Evolutionary conservation across 495 filamentous ascomycete species (phyloP), one percentile per base, ranked within the genome.

Genomic region (Stereocaulon alpinum): DNA sequence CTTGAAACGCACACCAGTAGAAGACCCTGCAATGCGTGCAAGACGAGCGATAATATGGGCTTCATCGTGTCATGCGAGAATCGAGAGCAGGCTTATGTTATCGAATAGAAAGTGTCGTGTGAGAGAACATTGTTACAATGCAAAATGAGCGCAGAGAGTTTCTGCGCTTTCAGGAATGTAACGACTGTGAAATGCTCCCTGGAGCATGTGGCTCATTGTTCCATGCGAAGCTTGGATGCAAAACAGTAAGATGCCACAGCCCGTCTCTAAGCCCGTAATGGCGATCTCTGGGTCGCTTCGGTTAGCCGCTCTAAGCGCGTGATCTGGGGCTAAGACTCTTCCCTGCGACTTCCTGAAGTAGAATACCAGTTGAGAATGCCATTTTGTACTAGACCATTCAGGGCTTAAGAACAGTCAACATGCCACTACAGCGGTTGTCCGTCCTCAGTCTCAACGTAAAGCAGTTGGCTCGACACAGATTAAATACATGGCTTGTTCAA

Each of bases 1-100:
- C 70, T 60, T 22, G 63, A 66, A 55, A 71, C 37, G 56, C 71
- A 68, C 45, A 71, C 61, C 47, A 74, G 63, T 55, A 77, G 52
- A 43, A 78, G 57, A 58, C 77, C 9, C 2, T 11, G 5, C 11
- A 40, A 24, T 7, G 34, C 20, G 30, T 55, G 27, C 1, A 61
- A 41, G 0, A 58, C 2, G 34, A n/a, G 40, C 9, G 30, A 2
- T 24, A 49, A 3, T 49, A 2, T 56, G 11, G 34, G 12, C 32
- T 41, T 55, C 59, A 59, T 59, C 9, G 14, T 59, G 22, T 41
- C 48, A 4, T 18, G 14, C 14, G 40, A 44, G 3, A 6, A 17
- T 44, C 15, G 40, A 14, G 40, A 14, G 47, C n/a, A 30, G 20
- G 32, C 3, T 58, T 30, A 41, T 58, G 20, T 47, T 47, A 58